Evolutionary conservation across 768 basidiomycete species (phyloP), one percentile per base, ranked within the genome.

Genomic region (Boletus insuetus): DNA sequence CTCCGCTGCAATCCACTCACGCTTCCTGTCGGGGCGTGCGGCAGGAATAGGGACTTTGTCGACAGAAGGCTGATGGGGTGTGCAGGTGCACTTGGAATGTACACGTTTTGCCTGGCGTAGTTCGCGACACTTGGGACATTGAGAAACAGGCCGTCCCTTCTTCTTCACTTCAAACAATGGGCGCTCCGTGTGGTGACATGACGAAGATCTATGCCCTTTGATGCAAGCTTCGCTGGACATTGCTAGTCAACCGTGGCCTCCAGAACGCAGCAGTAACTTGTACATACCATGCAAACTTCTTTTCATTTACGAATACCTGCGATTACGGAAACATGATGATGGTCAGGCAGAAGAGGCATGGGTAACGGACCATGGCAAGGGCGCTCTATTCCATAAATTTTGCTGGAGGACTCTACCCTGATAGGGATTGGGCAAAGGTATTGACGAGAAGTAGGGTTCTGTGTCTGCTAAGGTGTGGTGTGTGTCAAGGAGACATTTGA

Each of bases 141-240:
- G 94, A 8, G 94, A 92, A 16, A 93, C 82, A 0, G 94, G 94
- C 8, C 94, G 81, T 3, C 94, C 94, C 69, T 96, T 94, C 77
- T 89, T 91, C 79, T 94, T 91, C 55, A 96, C 86, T 69, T 95
- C 91, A 58, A 91, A 94, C n/a, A 97, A 77, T 5, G 93, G 92
- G 19, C 94, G 79, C 62, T 93, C 90, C 31, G 84, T 84, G 67
- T 97, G 94, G 46, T 82, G 81, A 69, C 94, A 97, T 14, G 84
- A 84, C 3, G 92, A 93, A 13, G 94, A 94, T 50, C 94, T 85
- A 66, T 97, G 94, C 0, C 94, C 94, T 73, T 94, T 94, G 69
- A 95, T 94, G 72, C 94, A 97, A 13, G 91, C 87, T 76, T 89
- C 89, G 71, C 94, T 94, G 64, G 20, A 34, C 47, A 39, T 35